Evolutionary conservation across 2,329 filamentous ascomycete species (phyloP), one percentile per base, ranked within the genome.

Genomic region (Cytospora schulzeri): DNA sequence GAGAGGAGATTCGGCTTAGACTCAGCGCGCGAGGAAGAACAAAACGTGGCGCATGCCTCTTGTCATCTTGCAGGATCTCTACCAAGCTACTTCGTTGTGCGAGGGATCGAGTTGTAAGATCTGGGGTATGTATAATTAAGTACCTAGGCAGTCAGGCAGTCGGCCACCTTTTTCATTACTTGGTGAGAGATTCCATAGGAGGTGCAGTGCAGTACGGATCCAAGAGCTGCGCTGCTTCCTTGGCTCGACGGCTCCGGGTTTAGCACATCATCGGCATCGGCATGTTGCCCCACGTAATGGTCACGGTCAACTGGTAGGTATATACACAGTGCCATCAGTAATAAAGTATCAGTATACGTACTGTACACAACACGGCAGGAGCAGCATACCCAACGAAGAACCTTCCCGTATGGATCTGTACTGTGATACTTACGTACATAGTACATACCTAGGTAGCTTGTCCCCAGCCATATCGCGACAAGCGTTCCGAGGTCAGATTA

Each of bases 201-300:
- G 14, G 33, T 35, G 12, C 31, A 33, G 31, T 15, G 38, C 17
- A 62, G 59, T 65, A 48, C 35, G 35, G n/a, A 48, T 22, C n/a
- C 4, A n/a, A 48, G 45, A 48, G 45, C 35, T 38, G 24, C 22
- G 15, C 28, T 53, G 50, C 28, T 55, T 52, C 53, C n/a, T 54
- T 62, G 53, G 58, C 31, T 31, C 48, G 14, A 35, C 22, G 14
- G 48, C 22, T 35, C 17, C 17, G 38, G 31, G 38, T 51, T 45
- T 41, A 35, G 60, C 63, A 58, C 63, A 66, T 66, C 64, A 66
- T 66, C 64, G 54, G 54, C 48, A 6, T 19, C 38, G 28, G n/a
- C 45, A 24, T 38, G 55, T 35, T 66, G 64, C 64, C 64, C 64
- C 64, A 66, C 64, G 64, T 61, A 58, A 62, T 50, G 57, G 31